Evolutionary conservation across 805 yeast genomes (phyloP).

Genomic region (Ogataea pignaliae): DNA sequence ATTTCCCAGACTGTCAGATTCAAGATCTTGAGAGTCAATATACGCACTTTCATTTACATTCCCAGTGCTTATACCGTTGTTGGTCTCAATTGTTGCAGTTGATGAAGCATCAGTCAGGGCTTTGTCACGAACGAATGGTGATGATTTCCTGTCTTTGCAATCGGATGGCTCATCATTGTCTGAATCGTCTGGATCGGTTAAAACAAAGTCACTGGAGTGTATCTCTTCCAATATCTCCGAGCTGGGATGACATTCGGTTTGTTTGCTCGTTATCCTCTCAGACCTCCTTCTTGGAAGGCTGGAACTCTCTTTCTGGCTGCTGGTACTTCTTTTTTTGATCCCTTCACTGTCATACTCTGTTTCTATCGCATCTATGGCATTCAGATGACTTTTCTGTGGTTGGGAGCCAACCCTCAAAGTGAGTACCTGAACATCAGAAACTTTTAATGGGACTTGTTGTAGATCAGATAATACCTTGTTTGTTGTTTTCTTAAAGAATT

Average conservation of each 20-base stretch:
- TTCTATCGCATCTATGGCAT: too few species aligned
- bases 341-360: too few species aligned
- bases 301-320: too few species aligned
- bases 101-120: too few species aligned
- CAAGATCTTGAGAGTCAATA: slow-evolving; percentile 2
- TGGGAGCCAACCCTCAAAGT: too few species aligned
- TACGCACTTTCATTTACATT: slow-evolving; percentile 1
- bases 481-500: slow-evolving; percentile 10
- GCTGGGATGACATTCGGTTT: not conserved
- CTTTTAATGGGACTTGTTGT: too few species aligned
- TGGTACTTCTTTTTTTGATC: too few species aligned
- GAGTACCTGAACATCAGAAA: too few species aligned
- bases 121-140: too few species aligned
- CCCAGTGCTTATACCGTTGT: not conserved
- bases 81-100: too few species aligned
- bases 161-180: not conserved
- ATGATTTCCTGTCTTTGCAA: not conserved
- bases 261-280: slow-evolving; percentile 4
- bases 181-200: slow-evolving; percentile 26
- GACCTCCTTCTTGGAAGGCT: not conserved
- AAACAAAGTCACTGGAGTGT: slow-evolving; percentile 27
- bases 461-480: not conserved
- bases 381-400: too few species aligned
- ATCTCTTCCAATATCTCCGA: slow-evolving; percentile 1
- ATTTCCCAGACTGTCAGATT: not conserved